Base-by-base conservation (phyloP, 208 protist genomes). In the Leptomonas pyrrhocoris region DNA sequence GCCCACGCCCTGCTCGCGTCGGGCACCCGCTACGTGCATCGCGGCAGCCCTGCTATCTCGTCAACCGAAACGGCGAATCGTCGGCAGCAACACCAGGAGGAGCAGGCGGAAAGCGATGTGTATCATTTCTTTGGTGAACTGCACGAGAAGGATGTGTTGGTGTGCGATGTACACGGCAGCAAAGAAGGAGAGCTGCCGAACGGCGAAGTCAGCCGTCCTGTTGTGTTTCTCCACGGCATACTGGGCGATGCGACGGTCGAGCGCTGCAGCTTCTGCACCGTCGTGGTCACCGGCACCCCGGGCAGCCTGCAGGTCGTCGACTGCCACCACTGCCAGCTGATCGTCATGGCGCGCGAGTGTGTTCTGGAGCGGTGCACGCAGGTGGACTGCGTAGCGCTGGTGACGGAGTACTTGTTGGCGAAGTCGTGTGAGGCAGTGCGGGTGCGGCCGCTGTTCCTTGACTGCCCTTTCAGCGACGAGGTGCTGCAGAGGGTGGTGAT, bases 231-330 rank as follows among this genome's bases (percentile, higher is more conserved):
- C 45, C 66, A 94, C 27, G 88, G 90, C 61, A 56, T 68, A 2
- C 78, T 96, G 0, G 81, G 86, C 42, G 84, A 94, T 28, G 80
- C 88, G 19, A 63, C 80, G 15, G 73, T 96, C 9, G 72, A 85
- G 56, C 69, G 85, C 55, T 96, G 90, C 68, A 84, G 81, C 38
- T 38, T 77, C 53, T 96, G 90, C 77, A 92, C 84, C 13, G 74
- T 96, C 18, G 73, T 86, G 61, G 76, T 96, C 7, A 55, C 78
- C 5, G 90, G 86, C 34, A 85, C 86, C 2, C 73, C 63, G 6
- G 80, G 81, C 53, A 84, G 54, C 36, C 59, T 93, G 19, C 68
- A 77, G 31, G 57, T 91, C 23, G 51, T 51, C n/a, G 54, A 83
- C 27, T 96, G 90, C 70, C 74, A 82, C 40, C 12, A 88, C 53